Base-by-base conservation (phyloP, 179 eudicot species). In the Beta corolliflora region DNA sequence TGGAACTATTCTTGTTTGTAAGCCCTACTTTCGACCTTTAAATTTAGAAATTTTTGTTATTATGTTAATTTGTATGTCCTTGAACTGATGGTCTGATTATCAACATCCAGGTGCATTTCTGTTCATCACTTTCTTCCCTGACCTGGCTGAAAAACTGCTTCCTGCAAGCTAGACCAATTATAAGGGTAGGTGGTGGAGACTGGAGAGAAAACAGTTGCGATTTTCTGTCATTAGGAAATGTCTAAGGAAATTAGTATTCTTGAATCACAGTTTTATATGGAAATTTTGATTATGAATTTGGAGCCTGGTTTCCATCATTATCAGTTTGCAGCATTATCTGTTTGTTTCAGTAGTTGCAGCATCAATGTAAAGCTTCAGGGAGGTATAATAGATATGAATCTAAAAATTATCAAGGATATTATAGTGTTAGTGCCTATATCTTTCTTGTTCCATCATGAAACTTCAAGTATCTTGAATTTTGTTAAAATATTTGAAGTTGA, bases 1-100 rank as follows among this genome's bases (percentile, higher is more conserved):
- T 16, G 99, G 98, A 76, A 96, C 99, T 36, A 85, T 94, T 85
- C 98, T 96, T 64, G 77, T 96, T 76, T 89, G 99, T 96, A 86
- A 94, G 98, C 36, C 16, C 61, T 69, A 59, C 75, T 56, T 59
- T 53, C 53, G 23, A n/a, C 48, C 45, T 45, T 46, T 54, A 63
- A 14, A 2, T 48, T 8, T 11, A 14, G 25, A n/a, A 29, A 10
- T 23, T 44, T 19, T 19, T 10, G 16, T 36, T 50, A 59, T 77
- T 44, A 66, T 78, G 29, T 25, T 25, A 25, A 25, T 25, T n/a
- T 56, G 52, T 36, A 36, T 7, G 14, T 74, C 25, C 14, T 2
- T 74, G 77, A 12, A 0, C 63, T 31, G 31, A 29, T 55, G 64
- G 61, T 69, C 78, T 14, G 7, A 9, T 65, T 14, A 11, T 9